Conservation (phyloP, 169 alveolate genomes). For the Nephromyces sp. region DNA sequence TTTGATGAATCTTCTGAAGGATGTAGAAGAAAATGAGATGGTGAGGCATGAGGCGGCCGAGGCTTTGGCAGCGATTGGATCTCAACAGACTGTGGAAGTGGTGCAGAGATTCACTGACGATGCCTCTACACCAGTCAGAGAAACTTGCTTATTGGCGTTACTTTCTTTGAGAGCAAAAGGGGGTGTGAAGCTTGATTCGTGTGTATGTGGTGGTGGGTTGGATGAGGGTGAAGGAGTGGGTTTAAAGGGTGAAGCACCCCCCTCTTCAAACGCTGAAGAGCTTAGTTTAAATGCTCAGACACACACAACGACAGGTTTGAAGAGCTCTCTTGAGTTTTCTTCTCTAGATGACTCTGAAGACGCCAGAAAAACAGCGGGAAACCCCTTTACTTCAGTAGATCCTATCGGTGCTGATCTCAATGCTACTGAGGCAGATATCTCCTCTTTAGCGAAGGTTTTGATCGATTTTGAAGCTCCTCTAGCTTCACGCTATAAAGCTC, state of each 20-base stretch:
- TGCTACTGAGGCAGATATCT: not conserved
- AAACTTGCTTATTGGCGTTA: not conserved
- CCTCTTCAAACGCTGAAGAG: too few species aligned
- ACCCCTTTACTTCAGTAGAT: too few species aligned
- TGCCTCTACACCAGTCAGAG: not conserved
- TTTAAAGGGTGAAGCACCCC: too few species aligned
- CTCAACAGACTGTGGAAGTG: constrained; percentile 45
- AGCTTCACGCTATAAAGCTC: constrained; percentile 56
- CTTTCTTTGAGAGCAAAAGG: not conserved
- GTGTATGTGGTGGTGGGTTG: too few species aligned
- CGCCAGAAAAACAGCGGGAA: too few species aligned
- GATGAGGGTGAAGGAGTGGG: too few species aligned
- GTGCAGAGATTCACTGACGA: constrained; percentile 36
- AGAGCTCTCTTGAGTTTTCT: too few species aligned
- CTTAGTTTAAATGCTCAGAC: too few species aligned
- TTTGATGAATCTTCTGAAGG: constrained; percentile 51
- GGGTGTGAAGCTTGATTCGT: not conserved
- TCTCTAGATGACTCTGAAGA: too few species aligned
- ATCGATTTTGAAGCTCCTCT: constrained; percentile 4
- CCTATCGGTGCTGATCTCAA: too few species aligned
- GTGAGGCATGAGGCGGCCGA: constrained; percentile 78
- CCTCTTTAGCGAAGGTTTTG: not conserved
- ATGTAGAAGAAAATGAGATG: constrained; percentile 64
- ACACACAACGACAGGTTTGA: too few species aligned
- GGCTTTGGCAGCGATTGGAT: constrained; percentile 62